phyloP scores from a whole-genome alignment of 257 asterid species.

The Coffea canephora region DNA sequence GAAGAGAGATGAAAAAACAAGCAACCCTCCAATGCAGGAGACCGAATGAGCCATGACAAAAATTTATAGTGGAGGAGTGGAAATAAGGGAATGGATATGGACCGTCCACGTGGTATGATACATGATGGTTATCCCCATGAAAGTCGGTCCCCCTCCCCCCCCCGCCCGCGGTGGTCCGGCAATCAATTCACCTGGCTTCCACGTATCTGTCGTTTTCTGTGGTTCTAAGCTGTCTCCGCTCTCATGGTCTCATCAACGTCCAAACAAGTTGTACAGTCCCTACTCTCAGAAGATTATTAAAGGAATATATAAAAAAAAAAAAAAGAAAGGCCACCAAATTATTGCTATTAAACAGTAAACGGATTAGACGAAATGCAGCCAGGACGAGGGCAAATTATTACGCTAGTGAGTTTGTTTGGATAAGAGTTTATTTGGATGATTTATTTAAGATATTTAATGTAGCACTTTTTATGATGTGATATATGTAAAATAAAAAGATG shows the following conservation, averaged over 20 bases:
- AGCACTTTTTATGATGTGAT: too few relatives aligned
- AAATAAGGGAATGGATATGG: neutral
- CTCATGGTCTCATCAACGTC: too few relatives aligned
- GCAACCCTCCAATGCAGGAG: neutral
- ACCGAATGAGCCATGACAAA: too few relatives aligned
- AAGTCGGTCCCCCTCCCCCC: constrained; percentile 22
- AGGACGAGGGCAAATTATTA: too few relatives aligned
- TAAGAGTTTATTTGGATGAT: too few relatives aligned
- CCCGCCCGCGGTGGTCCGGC: too few relatives aligned
- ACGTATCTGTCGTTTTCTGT: constrained; percentile 26
- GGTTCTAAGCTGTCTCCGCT: neutral
- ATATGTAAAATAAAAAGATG: too few relatives aligned
- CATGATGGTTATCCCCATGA: constrained; percentile 21
- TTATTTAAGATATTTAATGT: too few relatives aligned
- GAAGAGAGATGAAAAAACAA: neutral
- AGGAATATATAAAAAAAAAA: neutral
- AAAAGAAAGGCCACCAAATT: neutral
- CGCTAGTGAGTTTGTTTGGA: too few relatives aligned
- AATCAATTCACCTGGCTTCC: neutral
- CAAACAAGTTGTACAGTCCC: too few relatives aligned
- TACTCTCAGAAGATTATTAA: too few relatives aligned
- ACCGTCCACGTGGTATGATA: constrained; percentile 56
- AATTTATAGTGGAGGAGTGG: constrained; percentile 39
- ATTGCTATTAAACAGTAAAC: neutral
- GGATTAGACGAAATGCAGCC: too few relatives aligned